phyloP scores from a whole-genome alignment of 208 protist genomes.

The Wallacemonas sp. region DNA sequence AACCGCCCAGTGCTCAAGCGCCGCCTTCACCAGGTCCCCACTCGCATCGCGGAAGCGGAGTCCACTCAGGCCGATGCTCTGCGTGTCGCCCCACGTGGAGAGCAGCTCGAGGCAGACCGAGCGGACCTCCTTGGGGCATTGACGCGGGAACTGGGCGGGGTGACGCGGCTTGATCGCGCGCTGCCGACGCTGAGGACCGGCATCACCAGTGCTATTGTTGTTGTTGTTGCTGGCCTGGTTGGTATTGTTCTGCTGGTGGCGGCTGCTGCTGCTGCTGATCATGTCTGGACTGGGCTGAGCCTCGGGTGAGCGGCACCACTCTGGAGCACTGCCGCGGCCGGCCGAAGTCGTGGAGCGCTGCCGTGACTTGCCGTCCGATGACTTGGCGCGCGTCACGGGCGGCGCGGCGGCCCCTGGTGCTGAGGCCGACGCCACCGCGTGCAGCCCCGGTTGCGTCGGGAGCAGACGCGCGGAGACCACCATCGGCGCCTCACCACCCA shows the following conservation, averaged over 20 bases:
- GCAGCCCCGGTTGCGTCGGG: background rate
- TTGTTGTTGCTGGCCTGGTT: too few relatives aligned
- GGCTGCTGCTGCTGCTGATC: too few relatives aligned
- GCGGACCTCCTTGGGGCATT: conserved; percentile 39
- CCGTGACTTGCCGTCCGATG: too few relatives aligned
- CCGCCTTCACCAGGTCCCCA: conserved; percentile 33
- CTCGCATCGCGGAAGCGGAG: conserved; percentile 58
- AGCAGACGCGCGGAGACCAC: conserved; percentile 4
- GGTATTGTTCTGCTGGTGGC: too few relatives aligned
- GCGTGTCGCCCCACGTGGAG: conserved; percentile 67
- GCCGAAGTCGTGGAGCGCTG: too few relatives aligned
- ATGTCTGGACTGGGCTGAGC: too few relatives aligned
- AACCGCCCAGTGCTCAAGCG: conserved; percentile 31
- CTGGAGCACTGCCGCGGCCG: too few relatives aligned
- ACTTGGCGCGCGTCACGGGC: background rate
- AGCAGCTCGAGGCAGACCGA: conserved; percentile 58
- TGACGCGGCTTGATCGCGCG: conserved; percentile 3
- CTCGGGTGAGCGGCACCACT: too few relatives aligned
- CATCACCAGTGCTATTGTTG: too few relatives aligned
- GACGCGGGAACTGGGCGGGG: conserved; percentile 11
- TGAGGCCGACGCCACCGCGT: background rate
- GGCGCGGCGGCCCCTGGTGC: background rate
- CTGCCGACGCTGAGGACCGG: background rate
- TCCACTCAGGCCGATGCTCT: conserved; percentile 52
- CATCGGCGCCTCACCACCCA: conserved; percentile 9